phyloP scores from a whole-genome alignment of 1,139 yeast species.

The Sugiyamaella neomexicana region DNA sequence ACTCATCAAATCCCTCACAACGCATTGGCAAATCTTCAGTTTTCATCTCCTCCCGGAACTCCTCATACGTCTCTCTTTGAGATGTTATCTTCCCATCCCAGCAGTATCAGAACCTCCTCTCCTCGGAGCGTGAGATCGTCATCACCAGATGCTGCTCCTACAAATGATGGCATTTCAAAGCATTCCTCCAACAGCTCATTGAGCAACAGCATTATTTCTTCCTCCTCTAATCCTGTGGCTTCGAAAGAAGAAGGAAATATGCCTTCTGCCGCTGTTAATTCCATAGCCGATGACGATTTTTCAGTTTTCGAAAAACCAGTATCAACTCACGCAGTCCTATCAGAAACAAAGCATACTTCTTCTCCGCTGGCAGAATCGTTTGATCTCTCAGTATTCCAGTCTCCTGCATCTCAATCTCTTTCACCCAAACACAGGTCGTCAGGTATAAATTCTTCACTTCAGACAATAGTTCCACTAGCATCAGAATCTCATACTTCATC shows the following conservation, averaged over 20 bases:
- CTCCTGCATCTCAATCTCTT: background rate
- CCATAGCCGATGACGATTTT: background rate
- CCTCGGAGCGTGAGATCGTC: slow-evolving; percentile 10
- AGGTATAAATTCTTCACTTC: too few relatives aligned
- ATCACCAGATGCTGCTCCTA: slow-evolving; percentile 1
- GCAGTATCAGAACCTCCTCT: slow-evolving; percentile 3
- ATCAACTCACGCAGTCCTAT: background rate
- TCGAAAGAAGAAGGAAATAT: too few relatives aligned
- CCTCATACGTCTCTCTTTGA: slow-evolving; percentile 10
- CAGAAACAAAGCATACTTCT: background rate
- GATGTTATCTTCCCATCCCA: slow-evolving; percentile 9
- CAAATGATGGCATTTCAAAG: background rate
- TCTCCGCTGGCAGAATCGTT: background rate
- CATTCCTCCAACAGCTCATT: background rate
- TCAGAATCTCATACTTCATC: too few relatives aligned
- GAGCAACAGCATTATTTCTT: background rate
- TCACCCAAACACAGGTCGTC: background rate
- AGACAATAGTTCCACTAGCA: too few relatives aligned
- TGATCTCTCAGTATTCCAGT: slow-evolving; percentile 10
- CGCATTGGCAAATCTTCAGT: background rate
- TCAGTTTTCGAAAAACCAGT: background rate
- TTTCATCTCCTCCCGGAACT: slow-evolving; percentile 13
- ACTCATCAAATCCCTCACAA: slow-evolving; percentile 1
- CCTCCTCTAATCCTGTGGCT: background rate
- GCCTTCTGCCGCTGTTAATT: background rate